Conservation (phyloP, 2,329 filamentous ascomycete species). For the Aureobasidium sp. region DNA sequence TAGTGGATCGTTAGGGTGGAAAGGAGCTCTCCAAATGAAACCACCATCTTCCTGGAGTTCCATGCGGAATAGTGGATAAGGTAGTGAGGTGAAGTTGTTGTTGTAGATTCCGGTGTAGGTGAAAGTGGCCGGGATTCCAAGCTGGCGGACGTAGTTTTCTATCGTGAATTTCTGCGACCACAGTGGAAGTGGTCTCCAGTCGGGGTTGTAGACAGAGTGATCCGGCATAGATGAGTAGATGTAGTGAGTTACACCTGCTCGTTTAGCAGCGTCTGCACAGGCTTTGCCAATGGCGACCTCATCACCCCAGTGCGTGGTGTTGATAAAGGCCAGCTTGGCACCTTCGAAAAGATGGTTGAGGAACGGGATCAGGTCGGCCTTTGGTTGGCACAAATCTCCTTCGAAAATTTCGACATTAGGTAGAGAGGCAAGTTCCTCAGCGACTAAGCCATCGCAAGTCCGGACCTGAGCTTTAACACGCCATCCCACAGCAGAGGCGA, state of each 20-base stretch:
- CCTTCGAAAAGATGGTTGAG: slow-evolving; percentile 53
- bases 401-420: slow-evolving; percentile 70
- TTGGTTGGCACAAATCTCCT: slow-evolving; percentile 49
- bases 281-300: slow-evolving; percentile 84
- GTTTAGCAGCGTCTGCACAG: slow-evolving; percentile 81
- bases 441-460: slow-evolving; percentile 78
- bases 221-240: slow-evolving; percentile 98
- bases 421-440: slow-evolving; percentile 72
- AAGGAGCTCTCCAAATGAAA: slow-evolving; percentile 88
- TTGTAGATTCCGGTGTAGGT: slow-evolving; percentile 98
- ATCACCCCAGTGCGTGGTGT: slow-evolving; percentile 95
- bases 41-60: slow-evolving; percentile 75
- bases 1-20: slow-evolving; percentile 78
- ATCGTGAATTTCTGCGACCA: slow-evolving; percentile 92
- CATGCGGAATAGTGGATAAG: slow-evolving; percentile 93
- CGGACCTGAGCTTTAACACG: slow-evolving; percentile 86
- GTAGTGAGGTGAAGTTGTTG: slow-evolving; percentile 94
- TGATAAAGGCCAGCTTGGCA: slow-evolving; percentile 88
- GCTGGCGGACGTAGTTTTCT: slow-evolving; percentile 79
- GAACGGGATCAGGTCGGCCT: slow-evolving; percentile 19
- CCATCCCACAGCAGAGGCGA: slow-evolving; percentile 89
- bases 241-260: slow-evolving; percentile 77
- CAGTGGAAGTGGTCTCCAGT: slow-evolving; percentile 76
- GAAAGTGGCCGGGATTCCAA: slow-evolving; percentile 80
- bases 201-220: slow-evolving; percentile 67